Conservation (phyloP, 1,284 basidiomycete species). For the Marasmius oreades region DNA sequence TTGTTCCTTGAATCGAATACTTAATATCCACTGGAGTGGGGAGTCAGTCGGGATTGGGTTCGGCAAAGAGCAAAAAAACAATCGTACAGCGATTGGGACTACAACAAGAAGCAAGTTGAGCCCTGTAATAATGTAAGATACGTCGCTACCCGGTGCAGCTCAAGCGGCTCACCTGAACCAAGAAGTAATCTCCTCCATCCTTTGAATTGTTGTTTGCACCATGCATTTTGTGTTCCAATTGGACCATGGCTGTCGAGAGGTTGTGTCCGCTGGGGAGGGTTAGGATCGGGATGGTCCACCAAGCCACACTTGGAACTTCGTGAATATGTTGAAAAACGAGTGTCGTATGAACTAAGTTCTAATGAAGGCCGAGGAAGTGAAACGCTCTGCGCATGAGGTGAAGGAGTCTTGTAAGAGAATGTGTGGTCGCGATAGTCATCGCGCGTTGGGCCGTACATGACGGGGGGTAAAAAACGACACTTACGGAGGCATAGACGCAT, state of each 20-base stretch:
- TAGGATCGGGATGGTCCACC: not conserved
- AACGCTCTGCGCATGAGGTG: not conserved
- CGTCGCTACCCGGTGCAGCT: not conserved
- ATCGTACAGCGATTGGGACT: conserved; percentile 57
- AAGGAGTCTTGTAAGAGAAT: not conserved
- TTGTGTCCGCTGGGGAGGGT: not conserved
- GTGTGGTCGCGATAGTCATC: not conserved
- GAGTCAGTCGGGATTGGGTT: not conserved
- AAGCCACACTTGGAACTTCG: not conserved
- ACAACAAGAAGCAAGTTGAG: conserved; percentile 47
- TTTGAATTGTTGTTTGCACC: conserved; percentile 18
- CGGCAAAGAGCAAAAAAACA: conserved; percentile 5
- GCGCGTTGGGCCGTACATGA: not conserved
- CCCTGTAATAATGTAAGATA: conserved; percentile 39
- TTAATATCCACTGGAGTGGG: conserved; percentile 55
- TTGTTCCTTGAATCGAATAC: conserved; percentile 44
- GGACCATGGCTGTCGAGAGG: not conserved
- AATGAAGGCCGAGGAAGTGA: not conserved
- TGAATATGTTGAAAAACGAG: not conserved
- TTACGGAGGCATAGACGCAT: not conserved
- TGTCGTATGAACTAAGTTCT: not conserved
- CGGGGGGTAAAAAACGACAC: not conserved
- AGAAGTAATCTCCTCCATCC: conserved; percentile 57
- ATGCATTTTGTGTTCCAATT: too few relatives aligned
- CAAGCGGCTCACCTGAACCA: conserved; percentile 50